Conservation (phyloP, 257 asterid genomes). For the Fraxinus anomala region DNA sequence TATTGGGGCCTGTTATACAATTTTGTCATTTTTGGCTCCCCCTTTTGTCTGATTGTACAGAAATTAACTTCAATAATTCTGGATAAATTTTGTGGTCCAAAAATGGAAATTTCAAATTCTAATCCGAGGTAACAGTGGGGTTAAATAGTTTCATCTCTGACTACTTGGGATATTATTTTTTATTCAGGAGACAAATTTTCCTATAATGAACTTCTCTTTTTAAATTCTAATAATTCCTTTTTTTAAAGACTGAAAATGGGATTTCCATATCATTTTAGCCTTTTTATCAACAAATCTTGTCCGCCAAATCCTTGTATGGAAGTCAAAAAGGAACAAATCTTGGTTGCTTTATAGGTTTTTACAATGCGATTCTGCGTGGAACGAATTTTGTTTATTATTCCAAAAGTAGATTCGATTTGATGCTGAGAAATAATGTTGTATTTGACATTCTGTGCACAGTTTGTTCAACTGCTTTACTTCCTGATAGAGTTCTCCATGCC, state of each 20-base stretch:
- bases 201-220: too few relatives aligned
- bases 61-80: neutral
- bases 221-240: too few relatives aligned
- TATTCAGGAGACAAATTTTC: too few relatives aligned
- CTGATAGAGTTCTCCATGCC: slow-evolving; percentile 30
- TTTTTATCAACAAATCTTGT: slow-evolving; percentile 3
- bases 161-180: too few relatives aligned
- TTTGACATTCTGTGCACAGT: slow-evolving; percentile 30
- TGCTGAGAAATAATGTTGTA: neutral
- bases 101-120: neutral
- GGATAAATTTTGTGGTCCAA: neutral
- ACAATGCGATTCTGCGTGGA: neutral
- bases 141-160: too few relatives aligned
- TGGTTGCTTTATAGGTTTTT: slow-evolving; percentile 15
- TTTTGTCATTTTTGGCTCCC: neutral
- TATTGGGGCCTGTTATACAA: neutral
- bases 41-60: neutral
- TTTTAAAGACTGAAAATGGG: neutral
- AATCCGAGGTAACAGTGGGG: neutral
- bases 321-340: slow-evolving; percentile 17
- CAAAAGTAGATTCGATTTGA: neutral
- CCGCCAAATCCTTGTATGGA: slow-evolving; percentile 23
- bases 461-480: slow-evolving; percentile 31
- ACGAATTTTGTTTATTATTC: slow-evolving; percentile 4
- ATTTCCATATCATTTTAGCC: too few relatives aligned